Evolutionary conservation across 108 stramenopile genomes (phyloP).

Genomic region (Cyclotella atomus): DNA sequence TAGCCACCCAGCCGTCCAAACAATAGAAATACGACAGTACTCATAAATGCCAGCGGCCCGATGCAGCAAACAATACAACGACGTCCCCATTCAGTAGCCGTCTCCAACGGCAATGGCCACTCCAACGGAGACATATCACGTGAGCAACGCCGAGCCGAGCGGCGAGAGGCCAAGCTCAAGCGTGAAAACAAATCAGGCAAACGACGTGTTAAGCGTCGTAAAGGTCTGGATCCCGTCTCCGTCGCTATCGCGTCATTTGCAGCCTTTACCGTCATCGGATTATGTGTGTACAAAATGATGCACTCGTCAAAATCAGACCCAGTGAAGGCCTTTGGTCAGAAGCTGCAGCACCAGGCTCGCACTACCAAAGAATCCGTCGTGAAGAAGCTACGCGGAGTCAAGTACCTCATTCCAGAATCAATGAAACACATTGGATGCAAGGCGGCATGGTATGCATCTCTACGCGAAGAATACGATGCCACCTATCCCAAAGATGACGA

Average conservation of each 20-base stretch:
- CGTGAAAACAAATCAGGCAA: constrained; percentile 3
- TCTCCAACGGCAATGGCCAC: constrained; percentile 11
- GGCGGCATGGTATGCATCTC: constrained; percentile 51
- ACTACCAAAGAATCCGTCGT: constrained; percentile 8
- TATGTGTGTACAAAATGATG: constrained; percentile 13
- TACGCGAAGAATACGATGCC: constrained; percentile 62
- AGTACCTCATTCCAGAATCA: constrained; percentile 62
- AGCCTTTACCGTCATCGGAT: constrained; percentile 24
- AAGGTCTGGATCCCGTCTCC: not conserved
- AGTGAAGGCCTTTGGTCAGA: constrained; percentile 2
- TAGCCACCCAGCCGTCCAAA: no score
- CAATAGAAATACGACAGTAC: no score
- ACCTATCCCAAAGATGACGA: constrained; percentile 58
- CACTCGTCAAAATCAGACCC: not conserved
- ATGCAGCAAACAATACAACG: constrained; percentile 52
- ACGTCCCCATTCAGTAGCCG: constrained; percentile 37
- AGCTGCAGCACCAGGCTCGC: constrained; percentile 4
- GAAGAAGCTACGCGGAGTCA: constrained; percentile 24
- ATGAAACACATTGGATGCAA: constrained; percentile 70
- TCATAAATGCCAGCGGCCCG: no score
- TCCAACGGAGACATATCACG: constrained; percentile 15
- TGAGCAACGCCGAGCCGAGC: constrained; percentile 47
- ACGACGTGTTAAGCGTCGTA: not conserved
- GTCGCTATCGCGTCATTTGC: constrained; percentile 23
- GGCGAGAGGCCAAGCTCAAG: constrained; percentile 43